These are phyloP conservation scores for Chalciporus chontae DNA, from an alignment of 768 basidiomycete genomes.

Conservation along the genomic window DNA sequence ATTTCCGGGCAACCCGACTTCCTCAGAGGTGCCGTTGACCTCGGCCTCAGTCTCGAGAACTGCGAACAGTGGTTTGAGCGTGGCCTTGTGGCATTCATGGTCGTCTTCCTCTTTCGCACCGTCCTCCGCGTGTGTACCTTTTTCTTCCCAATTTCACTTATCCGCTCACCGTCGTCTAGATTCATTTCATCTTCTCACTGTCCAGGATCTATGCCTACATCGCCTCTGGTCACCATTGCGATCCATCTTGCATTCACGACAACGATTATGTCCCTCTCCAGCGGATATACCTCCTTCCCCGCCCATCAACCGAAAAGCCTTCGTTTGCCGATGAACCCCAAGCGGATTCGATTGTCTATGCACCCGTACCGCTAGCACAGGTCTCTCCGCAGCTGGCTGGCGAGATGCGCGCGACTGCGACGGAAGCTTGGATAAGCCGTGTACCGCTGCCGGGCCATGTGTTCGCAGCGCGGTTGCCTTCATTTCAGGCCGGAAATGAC, in stretches of 20 bases:
- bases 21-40: constrained; percentile 63
- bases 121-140: constrained; percentile 57
- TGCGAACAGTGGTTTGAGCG: constrained; percentile 79
- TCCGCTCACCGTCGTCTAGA: constrained; percentile 33
- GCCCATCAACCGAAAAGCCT: constrained; percentile 15
- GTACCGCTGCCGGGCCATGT: constrained; percentile 4
- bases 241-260: constrained; percentile 9
- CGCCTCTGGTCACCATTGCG: constrained; percentile 35
- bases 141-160: not conserved
- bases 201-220: constrained; percentile 62
- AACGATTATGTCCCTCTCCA: constrained; percentile 38
- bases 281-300: constrained; percentile 61
- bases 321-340: not conserved
- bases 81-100: constrained; percentile 56
- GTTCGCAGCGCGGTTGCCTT: not conserved
- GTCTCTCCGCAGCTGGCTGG: constrained; percentile 51
- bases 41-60: constrained; percentile 74
- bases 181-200: constrained; percentile 74
- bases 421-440: constrained; percentile 61
- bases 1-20: constrained; percentile 73
- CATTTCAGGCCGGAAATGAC: constrained; percentile 5
- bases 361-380: constrained; percentile 58
- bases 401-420: constrained; percentile 49
- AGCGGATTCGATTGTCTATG: constrained; percentile 45
- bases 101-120: constrained; percentile 56